phyloP scores from a whole-genome alignment of 2,329 filamentous ascomycete genomes.

The Botrytis cinerea region DNA sequence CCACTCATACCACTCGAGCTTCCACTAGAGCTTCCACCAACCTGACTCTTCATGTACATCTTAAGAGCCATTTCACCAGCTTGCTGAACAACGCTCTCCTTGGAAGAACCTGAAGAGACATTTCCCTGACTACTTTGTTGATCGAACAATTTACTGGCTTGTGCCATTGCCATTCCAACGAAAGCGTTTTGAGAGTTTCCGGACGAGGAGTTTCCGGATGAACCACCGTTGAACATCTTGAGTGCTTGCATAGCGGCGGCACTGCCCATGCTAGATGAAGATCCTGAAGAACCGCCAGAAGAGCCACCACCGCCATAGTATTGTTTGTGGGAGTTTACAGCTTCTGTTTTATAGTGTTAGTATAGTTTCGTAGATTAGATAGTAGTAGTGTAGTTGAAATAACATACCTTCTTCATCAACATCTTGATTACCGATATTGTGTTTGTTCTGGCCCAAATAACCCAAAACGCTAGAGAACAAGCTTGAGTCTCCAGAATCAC shows the following conservation, averaged over 20 bases:
- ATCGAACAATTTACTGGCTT: conserved; percentile 75
- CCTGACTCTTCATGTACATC: conserved; percentile 84
- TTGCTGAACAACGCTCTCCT: conserved; percentile 76
- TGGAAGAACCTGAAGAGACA: conserved; percentile 62
- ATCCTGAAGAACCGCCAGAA: conserved; percentile 46
- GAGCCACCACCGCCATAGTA: conserved; percentile 63
- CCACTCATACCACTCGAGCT: conserved; percentile 45
- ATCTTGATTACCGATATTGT: conserved; percentile 51
- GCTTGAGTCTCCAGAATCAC: conserved; percentile 49
- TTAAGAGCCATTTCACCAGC: conserved; percentile 87
- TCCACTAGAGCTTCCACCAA: conserved; percentile 48
- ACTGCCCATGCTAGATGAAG: conserved; percentile 61
- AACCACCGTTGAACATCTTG: conserved; percentile 71
- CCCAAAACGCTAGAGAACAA: conserved; percentile 60
- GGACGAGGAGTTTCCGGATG: conserved; percentile 47
- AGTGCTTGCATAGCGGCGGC: conserved; percentile 81
- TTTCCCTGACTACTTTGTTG: conserved; percentile 57
- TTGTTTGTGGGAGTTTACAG: conserved; percentile 73
- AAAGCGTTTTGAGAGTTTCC: conserved; percentile 73
- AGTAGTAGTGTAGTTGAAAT: neutral
- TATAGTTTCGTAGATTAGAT: neutral
- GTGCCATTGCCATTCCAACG: conserved; percentile 81
- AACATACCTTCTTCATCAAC: conserved; percentile 56
- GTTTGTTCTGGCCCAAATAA: conserved; percentile 56
- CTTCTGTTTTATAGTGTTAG: conserved; percentile 49